Evolutionary conservation across 805 yeast species (phyloP), one percentile per base, ranked within the genome.

Genomic region (Myxozyma neotropica): DNA sequence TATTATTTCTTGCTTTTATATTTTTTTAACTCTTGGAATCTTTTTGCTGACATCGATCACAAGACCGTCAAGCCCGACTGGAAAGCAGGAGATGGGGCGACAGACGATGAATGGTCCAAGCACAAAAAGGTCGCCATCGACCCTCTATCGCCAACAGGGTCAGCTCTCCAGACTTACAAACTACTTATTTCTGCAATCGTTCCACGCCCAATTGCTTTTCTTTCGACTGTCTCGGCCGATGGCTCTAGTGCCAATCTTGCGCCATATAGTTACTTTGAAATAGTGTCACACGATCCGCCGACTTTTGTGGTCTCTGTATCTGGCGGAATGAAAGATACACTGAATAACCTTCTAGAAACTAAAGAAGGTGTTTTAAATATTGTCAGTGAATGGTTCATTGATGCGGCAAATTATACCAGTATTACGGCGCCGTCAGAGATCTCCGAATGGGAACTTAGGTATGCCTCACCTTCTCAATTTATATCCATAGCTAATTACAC

Each of bases 201-300:
- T 0, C 89, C 89, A 1, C 75, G 89, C 57, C 88, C 88, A 6
- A 77, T 84, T 65, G 88, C 83, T 3, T 79, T 84, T 57, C 71
- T 84, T 2, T 79, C 87, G 4, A 77, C 86, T 0, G 67, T 80
- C 1, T 69, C 75, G 27, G 60, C 64, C 5, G 73, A 75, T 10
- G 86, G 87, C 0, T 31, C 40, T 29, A 66, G 64, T 0, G 65
- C 66, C 31, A 84, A 84, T 67, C 69, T 84, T 40, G 81, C 88
- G 0, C 88, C 88, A n/a, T 84, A 81, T 67, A 82, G 86, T 12
- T 85, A 75, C 70, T 82, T 82, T 68, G 73, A 72, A 26, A 62
- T 82, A 24, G 78, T 80, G 15, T 74, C 73, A 49, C 71, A 72
- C 55, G 85, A 83, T 61, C 89, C 89, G 3, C 88, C 88, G 2